phyloP scores from a whole-genome alignment of 148 eudicot species.

The Polygonum aviculare region DNA sequence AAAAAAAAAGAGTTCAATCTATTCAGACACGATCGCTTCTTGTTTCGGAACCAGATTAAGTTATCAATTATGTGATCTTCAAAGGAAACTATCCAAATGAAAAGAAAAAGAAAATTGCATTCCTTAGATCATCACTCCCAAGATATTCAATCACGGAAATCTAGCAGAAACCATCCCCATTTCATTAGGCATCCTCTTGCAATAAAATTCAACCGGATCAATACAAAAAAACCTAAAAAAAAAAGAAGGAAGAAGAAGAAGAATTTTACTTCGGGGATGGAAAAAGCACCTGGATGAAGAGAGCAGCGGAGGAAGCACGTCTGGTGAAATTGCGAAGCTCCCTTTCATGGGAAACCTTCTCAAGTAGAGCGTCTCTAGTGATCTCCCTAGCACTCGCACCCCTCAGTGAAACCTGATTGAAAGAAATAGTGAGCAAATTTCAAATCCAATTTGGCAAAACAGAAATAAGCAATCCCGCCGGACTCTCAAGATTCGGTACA shows the following conservation, averaged over 20 bases:
- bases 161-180: neutral
- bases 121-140: neutral
- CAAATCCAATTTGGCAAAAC: neutral
- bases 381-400: slow-evolving; percentile 85
- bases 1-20: neutral
- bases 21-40: neutral
- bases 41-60: neutral
- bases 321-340: slow-evolving; percentile 71
- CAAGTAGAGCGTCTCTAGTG: slow-evolving; percentile 65
- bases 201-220: neutral
- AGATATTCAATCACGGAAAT: neutral
- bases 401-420: slow-evolving; percentile 65
- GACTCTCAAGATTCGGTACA: neutral
- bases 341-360: slow-evolving; percentile 67
- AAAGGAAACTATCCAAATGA: neutral
- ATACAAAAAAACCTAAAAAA: neutral
- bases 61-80: neutral
- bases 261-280: neutral
- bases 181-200: neutral
- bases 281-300: slow-evolving; percentile 57
- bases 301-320: slow-evolving; percentile 56
- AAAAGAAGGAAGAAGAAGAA: neutral
- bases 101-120: neutral
- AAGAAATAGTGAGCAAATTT: neutral
- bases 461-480: neutral